Conservation (phyloP, 2,329 filamentous ascomycete genomes). For the Apiospora arundinis region DNA sequence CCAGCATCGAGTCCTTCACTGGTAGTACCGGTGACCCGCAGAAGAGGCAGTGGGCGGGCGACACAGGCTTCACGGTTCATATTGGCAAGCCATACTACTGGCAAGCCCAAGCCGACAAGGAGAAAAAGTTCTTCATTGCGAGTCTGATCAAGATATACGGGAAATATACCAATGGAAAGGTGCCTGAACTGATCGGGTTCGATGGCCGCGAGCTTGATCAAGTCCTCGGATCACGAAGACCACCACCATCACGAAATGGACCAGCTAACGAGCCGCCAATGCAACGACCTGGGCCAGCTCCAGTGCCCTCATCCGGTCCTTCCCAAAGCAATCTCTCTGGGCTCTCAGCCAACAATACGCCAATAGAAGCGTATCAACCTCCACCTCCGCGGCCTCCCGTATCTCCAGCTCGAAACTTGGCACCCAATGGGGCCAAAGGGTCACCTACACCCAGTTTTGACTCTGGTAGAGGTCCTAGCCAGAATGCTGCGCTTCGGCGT, state of each 20-base stretch:
- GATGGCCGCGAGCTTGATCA: slow-evolving; percentile 79
- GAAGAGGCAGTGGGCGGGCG: slow-evolving; percentile 79
- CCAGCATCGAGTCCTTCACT: slow-evolving; percentile 81
- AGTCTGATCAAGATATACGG: slow-evolving; percentile 95
- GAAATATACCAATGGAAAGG: slow-evolving; percentile 90
- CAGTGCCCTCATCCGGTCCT: background rate
- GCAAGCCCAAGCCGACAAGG: slow-evolving; percentile 90
- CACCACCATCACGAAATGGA: slow-evolving; percentile 32
- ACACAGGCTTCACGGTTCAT: slow-evolving; percentile 84
- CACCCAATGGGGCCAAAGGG: slow-evolving; percentile 46
- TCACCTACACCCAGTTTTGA: slow-evolving; percentile 62
- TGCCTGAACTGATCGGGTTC: slow-evolving; percentile 83
- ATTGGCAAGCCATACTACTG: slow-evolving; percentile 97
- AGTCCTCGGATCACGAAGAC: slow-evolving; percentile 66
- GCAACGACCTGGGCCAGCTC: slow-evolving; percentile 30
- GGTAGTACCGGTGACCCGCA: slow-evolving; percentile 62
- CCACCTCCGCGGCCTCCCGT: slow-evolving; percentile 28
- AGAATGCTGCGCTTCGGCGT: slow-evolving; percentile 51
- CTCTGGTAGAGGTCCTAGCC: slow-evolving; percentile 50
- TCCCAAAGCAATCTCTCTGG: slow-evolving; percentile 16
- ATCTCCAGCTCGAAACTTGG: slow-evolving; percentile 39
- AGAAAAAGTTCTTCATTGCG: slow-evolving; percentile 98
- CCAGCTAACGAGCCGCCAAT: slow-evolving; percentile 32
- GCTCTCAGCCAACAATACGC: slow-evolving; percentile 22
- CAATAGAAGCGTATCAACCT: slow-evolving; percentile 33